Evolutionary conservation across 305 asterid species (phyloP), one percentile per base, ranked within the genome.

Genomic region (Fraxinus dipetala): DNA sequence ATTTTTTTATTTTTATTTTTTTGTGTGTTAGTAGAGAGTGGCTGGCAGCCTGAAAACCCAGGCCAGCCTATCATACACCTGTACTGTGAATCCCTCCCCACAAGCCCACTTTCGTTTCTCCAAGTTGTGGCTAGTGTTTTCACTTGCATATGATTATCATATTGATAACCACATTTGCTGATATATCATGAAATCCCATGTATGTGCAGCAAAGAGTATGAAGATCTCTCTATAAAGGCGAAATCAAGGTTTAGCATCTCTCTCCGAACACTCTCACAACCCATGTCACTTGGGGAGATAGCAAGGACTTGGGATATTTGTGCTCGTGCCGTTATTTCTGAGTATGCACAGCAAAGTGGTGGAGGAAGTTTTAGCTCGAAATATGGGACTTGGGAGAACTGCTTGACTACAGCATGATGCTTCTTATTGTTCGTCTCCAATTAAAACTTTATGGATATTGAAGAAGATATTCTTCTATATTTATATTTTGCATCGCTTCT

Each of bases 311-410:
- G 99, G 99, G 99, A 94, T 85, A 80, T 83, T 43, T 94, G 98
- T 79, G 96, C 97, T 54, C 96, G 97, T 36, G 91, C 91, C 10
- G 94, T 93, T 74, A 90, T 93, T 76, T 90, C 92, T 0, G 98
- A 93, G 85, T 90, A 86, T 72, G 98, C 94, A 0, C 93, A 94
- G 87, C 92, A 86, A 83, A 90, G 92, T 38, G 97, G 98, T 0
- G 98, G 99, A 35, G 99, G 99, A 76, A 93, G 88, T 86, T 96
- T 96, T 89, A 93, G 96, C 90, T 94, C 98, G 2, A 94, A 91
- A 80, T 94, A 93, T 73, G 99, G 98, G 59, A 87, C 93, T 2
- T 94, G 97, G 99, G 98, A 95, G 86, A 84, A 87, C 76, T 94
- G 97, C 87, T 48, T 84, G 85, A 90, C 85, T 86, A 90, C 93